Conservation (phyloP, 2,329 filamentous ascomycete species). For the Paraphoma chrysanthemicola region DNA sequence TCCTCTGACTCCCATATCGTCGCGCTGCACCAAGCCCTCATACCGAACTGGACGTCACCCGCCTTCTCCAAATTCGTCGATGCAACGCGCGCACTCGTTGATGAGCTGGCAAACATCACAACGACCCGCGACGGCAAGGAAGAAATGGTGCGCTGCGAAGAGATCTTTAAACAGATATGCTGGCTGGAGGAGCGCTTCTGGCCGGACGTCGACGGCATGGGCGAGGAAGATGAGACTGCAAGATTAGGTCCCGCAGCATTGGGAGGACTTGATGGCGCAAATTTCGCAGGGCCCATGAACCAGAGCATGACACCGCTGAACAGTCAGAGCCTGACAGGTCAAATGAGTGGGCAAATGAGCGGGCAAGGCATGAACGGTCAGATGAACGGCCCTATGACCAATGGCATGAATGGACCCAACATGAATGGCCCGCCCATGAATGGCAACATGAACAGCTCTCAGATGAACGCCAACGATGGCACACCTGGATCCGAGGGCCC, state of each 20-base stretch:
- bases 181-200: slow-evolving; percentile 58
- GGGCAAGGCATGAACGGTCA: slow-evolving; percentile 7
- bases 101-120: slow-evolving; percentile 57
- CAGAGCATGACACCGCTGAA: slow-evolving; percentile 11
- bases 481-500: background rate
- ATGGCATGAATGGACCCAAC: background rate
- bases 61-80: slow-evolving; percentile 59
- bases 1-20: slow-evolving; percentile 53
- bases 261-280: slow-evolving; percentile 23
- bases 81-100: slow-evolving; percentile 56
- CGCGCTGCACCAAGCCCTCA: slow-evolving; percentile 58
- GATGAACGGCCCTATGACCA: slow-evolving; percentile 4
- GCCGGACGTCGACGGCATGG: slow-evolving; percentile 59
- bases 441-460: background rate
- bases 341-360: slow-evolving; percentile 21
- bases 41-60: slow-evolving; percentile 59
- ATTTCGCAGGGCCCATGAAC: slow-evolving; percentile 26
- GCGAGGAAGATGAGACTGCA: slow-evolving; percentile 51
- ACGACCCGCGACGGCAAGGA: slow-evolving; percentile 56
- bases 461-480: background rate
- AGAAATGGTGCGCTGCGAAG: slow-evolving; percentile 56
- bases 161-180: slow-evolving; percentile 56
- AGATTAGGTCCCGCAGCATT: slow-evolving; percentile 19
- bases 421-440: background rate
- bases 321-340: background rate